Percentiles rank a stretch among this genome's conserved stretches.
These are phyloP conservation scores for Diaporthe sp. DNA, from an alignment of 2,329 filamentous ascomycete species.

Conservation along the genomic window DNA sequence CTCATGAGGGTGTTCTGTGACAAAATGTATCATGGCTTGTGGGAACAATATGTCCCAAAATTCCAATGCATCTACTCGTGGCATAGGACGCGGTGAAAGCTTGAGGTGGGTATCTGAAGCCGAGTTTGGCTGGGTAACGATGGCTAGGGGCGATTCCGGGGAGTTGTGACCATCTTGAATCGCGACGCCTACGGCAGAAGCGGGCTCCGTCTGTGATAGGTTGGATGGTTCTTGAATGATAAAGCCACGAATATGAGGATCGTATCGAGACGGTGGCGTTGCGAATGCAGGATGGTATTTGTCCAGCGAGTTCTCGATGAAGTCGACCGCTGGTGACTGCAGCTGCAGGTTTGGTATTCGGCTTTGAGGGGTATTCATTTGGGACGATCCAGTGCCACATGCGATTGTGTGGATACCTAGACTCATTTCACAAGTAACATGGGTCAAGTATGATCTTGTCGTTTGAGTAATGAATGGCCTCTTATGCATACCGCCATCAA, in stretches of 20 bases:
- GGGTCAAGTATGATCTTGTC: accelerated
- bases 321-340: constrained; percentile 11
- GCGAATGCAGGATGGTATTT: constrained; percentile 16
- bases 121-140: background rate
- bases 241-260: background rate
- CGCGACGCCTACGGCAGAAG: background rate
- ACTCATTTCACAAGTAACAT: background rate
- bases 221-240: background rate
- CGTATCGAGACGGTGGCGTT: background rate
- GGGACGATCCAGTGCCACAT: background rate
- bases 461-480: too few relatives aligned
- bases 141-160: background rate
- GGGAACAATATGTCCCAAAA: constrained; percentile 10
- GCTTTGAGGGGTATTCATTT: background rate
- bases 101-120: background rate
- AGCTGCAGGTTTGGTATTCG: background rate
- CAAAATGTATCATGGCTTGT: background rate
- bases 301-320: background rate
- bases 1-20: background rate
- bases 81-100: background rate
- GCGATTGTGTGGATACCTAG: background rate
- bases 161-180: background rate
- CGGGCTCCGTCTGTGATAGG: background rate
- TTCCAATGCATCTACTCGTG: background rate
- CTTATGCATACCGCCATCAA: too few relatives aligned